Conservation (phyloP, 129 eudicot genomes). For the Chrysanthemum seticuspe region DNA sequence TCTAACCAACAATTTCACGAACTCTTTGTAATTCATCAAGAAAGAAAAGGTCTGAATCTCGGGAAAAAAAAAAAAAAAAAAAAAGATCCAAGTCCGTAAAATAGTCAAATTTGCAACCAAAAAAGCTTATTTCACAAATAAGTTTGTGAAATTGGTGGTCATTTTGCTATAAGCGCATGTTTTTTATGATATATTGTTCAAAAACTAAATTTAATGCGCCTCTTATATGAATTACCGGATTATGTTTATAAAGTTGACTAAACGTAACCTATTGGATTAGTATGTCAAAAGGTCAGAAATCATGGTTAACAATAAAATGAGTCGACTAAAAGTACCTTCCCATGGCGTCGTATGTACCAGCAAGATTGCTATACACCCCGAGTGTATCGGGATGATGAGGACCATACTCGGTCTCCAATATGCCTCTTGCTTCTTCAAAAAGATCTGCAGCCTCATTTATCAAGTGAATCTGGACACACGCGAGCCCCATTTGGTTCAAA, state of each 20-base stretch:
- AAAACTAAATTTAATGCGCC: no score
- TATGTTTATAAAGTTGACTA: not conserved
- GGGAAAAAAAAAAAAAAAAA: no score
- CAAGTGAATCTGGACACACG: slow-evolving; percentile 65
- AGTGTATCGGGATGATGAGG: slow-evolving; percentile 78
- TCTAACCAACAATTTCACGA: no score
- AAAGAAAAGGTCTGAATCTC: no score
- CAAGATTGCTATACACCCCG: slow-evolving; percentile 93
- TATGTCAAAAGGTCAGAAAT: not conserved
- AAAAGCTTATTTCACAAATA: no score
- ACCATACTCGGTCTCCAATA: slow-evolving; percentile 73
- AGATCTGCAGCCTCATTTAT: slow-evolving; percentile 86
- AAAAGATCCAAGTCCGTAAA: no score
- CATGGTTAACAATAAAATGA: not conserved
- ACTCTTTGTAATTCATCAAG: no score
- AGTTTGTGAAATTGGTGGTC: no score
- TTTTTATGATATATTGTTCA: no score
- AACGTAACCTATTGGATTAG: not conserved
- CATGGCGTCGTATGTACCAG: slow-evolving; percentile 90
- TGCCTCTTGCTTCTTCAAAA: slow-evolving; percentile 76
- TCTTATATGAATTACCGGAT: no score
- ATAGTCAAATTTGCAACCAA: no score
- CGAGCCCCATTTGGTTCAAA: slow-evolving; percentile 86
- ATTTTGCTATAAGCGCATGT: no score
- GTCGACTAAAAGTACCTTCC: slow-evolving; percentile 58